phyloP scores from a whole-genome alignment of 108 stramenopile genomes.

The Chaetoceros muelleri region DNA sequence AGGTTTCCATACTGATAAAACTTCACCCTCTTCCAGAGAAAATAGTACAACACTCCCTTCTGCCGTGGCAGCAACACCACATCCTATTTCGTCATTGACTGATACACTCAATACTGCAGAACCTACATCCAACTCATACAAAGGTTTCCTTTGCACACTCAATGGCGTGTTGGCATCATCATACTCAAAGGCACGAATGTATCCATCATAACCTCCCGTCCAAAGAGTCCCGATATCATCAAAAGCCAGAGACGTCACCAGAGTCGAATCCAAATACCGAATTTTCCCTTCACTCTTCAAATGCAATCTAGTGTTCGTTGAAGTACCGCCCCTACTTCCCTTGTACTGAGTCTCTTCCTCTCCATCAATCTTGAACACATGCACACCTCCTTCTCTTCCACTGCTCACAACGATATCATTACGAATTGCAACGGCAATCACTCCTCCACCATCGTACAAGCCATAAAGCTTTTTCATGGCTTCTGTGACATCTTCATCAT shows the following conservation, averaged over 20 bases:
- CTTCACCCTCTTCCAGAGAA: constrained; percentile 26
- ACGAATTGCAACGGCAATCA: constrained; percentile 31
- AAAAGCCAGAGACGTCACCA: constrained; percentile 32
- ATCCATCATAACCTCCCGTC: constrained; percentile 38
- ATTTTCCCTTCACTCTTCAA: constrained; percentile 13
- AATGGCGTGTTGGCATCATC: constrained; percentile 10
- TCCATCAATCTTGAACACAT: constrained; percentile 21
- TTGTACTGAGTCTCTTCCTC: constrained; percentile 11
- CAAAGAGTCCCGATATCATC: constrained; percentile 26
- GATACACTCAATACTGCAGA: constrained; percentile 14
- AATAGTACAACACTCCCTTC: constrained; percentile 33
- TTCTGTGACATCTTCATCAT: constrained; percentile 16
- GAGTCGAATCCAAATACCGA: not conserved
- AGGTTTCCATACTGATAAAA: constrained; percentile 29
- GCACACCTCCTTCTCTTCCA: constrained; percentile 54
- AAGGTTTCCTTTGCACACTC: constrained; percentile 7
- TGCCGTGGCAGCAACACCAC: constrained; percentile 36
- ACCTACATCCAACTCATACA: constrained; percentile 7
- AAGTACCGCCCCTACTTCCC: constrained; percentile 14
- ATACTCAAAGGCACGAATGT: constrained; percentile 19
- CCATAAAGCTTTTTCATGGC: constrained; percentile 20
- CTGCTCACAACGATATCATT: constrained; percentile 32
- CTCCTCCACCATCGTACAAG: constrained; percentile 49
- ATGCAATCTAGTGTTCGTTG: constrained; percentile 10
- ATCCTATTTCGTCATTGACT: constrained; percentile 25